Evolutionary conservation across 2,329 filamentous ascomycete species (phyloP).

Genomic region (Cladosporium sp.): DNA sequence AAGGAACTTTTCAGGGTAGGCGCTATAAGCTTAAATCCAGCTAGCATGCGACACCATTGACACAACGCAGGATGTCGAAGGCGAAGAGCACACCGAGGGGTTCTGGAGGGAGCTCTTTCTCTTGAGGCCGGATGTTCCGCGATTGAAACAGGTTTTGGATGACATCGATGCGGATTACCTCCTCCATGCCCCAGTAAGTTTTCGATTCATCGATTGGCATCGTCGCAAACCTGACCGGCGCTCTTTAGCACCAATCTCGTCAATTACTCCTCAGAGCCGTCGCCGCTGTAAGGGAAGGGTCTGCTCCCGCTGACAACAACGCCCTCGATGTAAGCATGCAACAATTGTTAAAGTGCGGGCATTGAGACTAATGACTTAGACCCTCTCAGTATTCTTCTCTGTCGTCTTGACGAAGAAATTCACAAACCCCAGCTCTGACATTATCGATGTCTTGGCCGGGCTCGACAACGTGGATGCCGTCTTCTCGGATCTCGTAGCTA

Average conservation of each 20-base stretch:
- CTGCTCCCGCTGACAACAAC: slow-evolving; percentile 61
- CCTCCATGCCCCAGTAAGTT: slow-evolving; percentile 62
- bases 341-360: neutral
- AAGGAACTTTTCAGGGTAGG: slow-evolving; percentile 65
- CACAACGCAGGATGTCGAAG: slow-evolving; percentile 50
- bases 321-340: slow-evolving; percentile 69
- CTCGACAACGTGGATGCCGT: slow-evolving; percentile 80
- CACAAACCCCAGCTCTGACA: slow-evolving; percentile 89
- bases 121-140: slow-evolving; percentile 67
- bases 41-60: neutral
- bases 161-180: slow-evolving; percentile 68
- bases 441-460: slow-evolving; percentile 83
- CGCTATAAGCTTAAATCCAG: neutral
- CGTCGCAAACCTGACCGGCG: neutral
- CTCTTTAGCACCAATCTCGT: slow-evolving; percentile 55
- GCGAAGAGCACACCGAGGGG: slow-evolving; percentile 69
- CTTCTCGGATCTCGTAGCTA: slow-evolving; percentile 81
- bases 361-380: slow-evolving; percentile 55
- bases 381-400: slow-evolving; percentile 79
- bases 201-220: neutral
- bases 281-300: slow-evolving; percentile 56
- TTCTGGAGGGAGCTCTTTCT: slow-evolving; percentile 98
- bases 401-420: slow-evolving; percentile 82
- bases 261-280: slow-evolving; percentile 73
- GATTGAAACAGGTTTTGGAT: slow-evolving; percentile 63